phyloP scores from a whole-genome alignment of 2,329 filamentous ascomycete species.

The Fusarium gaditjirri region DNA sequence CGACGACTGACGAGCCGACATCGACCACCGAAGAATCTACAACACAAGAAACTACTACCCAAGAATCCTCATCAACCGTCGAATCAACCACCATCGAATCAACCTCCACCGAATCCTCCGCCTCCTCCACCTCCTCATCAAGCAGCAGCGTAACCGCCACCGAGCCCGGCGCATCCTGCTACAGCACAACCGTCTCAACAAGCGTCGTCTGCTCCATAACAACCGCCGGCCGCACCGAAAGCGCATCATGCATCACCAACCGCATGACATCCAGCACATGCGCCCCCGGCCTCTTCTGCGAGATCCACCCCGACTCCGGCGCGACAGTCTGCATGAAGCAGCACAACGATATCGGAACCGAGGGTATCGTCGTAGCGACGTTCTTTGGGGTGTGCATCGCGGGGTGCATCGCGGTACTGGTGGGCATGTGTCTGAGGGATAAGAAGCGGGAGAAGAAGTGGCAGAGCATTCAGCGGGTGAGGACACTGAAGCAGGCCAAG shows the following conservation, averaged over 20 bases:
- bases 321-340: slow-evolving; percentile 8
- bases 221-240: slow-evolving; percentile 14
- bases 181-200: slow-evolving; percentile 19
- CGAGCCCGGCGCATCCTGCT: slow-evolving; percentile 9
- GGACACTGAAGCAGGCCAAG: slow-evolving; percentile 3
- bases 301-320: slow-evolving; percentile 12
- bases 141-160: neutral
- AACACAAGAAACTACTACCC: neutral
- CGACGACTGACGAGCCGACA: neutral
- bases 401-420: slow-evolving; percentile 1
- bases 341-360: slow-evolving; percentile 7
- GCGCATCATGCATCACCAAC: slow-evolving; percentile 7
- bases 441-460: slow-evolving; percentile 5
- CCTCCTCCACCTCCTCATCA: neutral
- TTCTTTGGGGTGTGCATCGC: slow-evolving; percentile 8
- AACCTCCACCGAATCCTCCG: neutral
- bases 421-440: slow-evolving; percentile 4
- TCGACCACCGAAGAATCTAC: neutral
- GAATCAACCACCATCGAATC: neutral
- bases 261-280: slow-evolving; percentile 21
- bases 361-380: slow-evolving; percentile 7
- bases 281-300: slow-evolving; percentile 8
- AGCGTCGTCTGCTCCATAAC: slow-evolving; percentile 18
- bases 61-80: neutral
- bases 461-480: slow-evolving; percentile 1